These are phyloP conservation scores for Lachancea cidri DNA, from an alignment of 805 yeast genomes.

Conservation along the genomic window DNA sequence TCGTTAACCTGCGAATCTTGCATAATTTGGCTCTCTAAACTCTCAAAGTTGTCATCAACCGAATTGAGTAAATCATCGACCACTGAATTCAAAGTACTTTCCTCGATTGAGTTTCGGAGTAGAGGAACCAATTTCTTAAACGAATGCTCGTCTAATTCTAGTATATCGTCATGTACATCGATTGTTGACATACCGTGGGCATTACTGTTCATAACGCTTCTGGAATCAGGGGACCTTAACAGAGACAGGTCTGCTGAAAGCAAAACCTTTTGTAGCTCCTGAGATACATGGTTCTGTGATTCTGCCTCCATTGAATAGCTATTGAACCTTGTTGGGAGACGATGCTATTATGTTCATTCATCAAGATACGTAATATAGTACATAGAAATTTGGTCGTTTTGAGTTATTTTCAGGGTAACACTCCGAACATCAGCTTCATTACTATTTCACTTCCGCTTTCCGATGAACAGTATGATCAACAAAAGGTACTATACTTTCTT, in stretches of 20 bases:
- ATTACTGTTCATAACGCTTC: slow-evolving; percentile 1
- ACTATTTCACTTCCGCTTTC: too few relatives aligned
- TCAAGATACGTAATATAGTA: too few relatives aligned
- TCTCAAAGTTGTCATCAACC: slow-evolving; percentile 32
- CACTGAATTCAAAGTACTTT: slow-evolving; percentile 17
- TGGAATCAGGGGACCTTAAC: slow-evolving; percentile 1
- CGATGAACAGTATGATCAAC: too few relatives aligned
- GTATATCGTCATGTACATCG: slow-evolving; percentile 15
- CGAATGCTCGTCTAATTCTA: slow-evolving; percentile 24
- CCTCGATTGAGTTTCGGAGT: slow-evolving; percentile 26
- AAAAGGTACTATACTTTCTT: too few relatives aligned
- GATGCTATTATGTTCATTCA: too few relatives aligned
- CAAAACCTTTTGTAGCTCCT: slow-evolving; percentile 29
- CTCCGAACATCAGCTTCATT: too few relatives aligned
- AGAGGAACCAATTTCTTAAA: slow-evolving; percentile 34
- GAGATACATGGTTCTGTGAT: slow-evolving; percentile 19
- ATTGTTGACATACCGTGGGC: slow-evolving; percentile 1
- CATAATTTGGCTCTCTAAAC: slow-evolving; percentile 26
- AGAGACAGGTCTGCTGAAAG: slow-evolving; percentile 16
- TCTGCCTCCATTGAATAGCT: slow-evolving; percentile 25
- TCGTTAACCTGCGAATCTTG: slow-evolving; percentile 33
- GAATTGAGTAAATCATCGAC: slow-evolving; percentile 29
- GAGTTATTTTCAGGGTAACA: background rate
- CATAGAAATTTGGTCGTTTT: too few relatives aligned
- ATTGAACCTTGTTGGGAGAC: too few relatives aligned